Percentiles rank a stretch among this genome's conserved stretches.
phyloP scores from a whole-genome alignment of 139 green algal genomes.

The Pleodorina starrii region DNA sequence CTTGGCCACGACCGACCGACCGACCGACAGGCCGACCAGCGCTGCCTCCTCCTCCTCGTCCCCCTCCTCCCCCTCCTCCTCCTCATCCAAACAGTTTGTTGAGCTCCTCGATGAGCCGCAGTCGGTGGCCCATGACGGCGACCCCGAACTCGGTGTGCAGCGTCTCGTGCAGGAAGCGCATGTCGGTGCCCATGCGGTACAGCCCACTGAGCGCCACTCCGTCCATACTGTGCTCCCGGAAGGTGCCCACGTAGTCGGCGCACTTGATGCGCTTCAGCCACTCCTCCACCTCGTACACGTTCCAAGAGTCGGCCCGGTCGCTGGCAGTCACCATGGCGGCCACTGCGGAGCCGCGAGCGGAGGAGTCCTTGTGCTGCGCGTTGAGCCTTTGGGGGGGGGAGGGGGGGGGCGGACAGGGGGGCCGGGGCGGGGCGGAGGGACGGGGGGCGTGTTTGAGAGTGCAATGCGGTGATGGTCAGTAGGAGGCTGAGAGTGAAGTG shows the following conservation, averaged over 20 bases:
- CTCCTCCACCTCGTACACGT: slow-evolving; percentile 57
- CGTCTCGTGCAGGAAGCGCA: slow-evolving; percentile 52
- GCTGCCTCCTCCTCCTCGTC: not conserved
- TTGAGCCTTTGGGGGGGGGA: slow-evolving; percentile 1
- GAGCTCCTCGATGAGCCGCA: slow-evolving; percentile 65
- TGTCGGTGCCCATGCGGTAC: slow-evolving; percentile 52
- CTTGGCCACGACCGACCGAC: too few relatives aligned
- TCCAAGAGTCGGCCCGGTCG: slow-evolving; percentile 46
- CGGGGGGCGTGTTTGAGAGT: too few relatives aligned
- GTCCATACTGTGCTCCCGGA: slow-evolving; percentile 62
- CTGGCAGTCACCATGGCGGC: not conserved
- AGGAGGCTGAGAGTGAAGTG: too few relatives aligned
- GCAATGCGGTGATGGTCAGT: too few relatives aligned
- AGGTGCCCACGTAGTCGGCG: slow-evolving; percentile 47
- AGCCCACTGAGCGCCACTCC: slow-evolving; percentile 60
- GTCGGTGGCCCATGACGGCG: slow-evolving; percentile 47
- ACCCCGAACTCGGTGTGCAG: slow-evolving; percentile 55
- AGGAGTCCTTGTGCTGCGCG: slow-evolving; percentile 1
- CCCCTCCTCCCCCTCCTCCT: not conserved
- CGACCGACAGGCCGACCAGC: too few relatives aligned
- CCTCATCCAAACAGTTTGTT: slow-evolving; percentile 49
- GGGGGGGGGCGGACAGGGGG: not conserved
- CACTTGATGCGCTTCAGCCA: slow-evolving; percentile 61
- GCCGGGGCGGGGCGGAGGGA: too few relatives aligned
- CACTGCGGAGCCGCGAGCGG: not conserved